Percentiles rank a stretch among this genome's conserved stretches.
Conservation (phyloP, 768 basidiomycete species). For the Termitomyces sp. region DNA sequence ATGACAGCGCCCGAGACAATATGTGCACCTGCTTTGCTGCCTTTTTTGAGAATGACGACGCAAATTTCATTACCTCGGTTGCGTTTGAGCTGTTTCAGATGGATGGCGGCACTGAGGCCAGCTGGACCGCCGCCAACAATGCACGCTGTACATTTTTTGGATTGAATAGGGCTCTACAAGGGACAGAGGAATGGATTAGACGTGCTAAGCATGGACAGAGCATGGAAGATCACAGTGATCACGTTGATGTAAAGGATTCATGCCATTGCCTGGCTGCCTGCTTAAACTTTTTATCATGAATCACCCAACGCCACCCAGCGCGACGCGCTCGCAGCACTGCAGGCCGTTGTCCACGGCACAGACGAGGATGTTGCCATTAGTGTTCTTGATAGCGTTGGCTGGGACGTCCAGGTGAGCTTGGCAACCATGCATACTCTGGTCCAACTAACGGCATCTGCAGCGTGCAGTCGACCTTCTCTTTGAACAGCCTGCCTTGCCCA, state of each 20-base stretch:
- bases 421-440: background rate
- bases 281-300: slow-evolving; percentile 10
- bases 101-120: slow-evolving; percentile 92
- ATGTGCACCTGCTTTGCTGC: slow-evolving; percentile 88
- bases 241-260: too few relatives aligned
- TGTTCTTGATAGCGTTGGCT: slow-evolving; percentile 57
- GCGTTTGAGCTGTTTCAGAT: slow-evolving; percentile 86
- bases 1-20: slow-evolving; percentile 95
- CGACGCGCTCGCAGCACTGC: slow-evolving; percentile 40
- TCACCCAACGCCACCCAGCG: slow-evolving; percentile 15
- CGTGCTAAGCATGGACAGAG: slow-evolving; percentile 13
- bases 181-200: slow-evolving; percentile 9
- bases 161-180: slow-evolving; percentile 33
- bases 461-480: slow-evolving; percentile 60
- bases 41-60: slow-evolving; percentile 95
- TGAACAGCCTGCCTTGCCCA: slow-evolving; percentile 21
- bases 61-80: slow-evolving; percentile 77
- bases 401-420: slow-evolving; percentile 61
- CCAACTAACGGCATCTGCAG: slow-evolving; percentile 21
- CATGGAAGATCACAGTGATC: slow-evolving; percentile 2
- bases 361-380: slow-evolving; percentile 59
- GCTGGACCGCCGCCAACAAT: slow-evolving; percentile 97
- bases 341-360: slow-evolving; percentile 52
- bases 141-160: slow-evolving; percentile 65
- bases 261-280: too few relatives aligned